Evolutionary conservation across 106 monocot species (phyloP), one percentile per base, ranked within the genome.

Genomic region (Allium fistulosum): DNA sequence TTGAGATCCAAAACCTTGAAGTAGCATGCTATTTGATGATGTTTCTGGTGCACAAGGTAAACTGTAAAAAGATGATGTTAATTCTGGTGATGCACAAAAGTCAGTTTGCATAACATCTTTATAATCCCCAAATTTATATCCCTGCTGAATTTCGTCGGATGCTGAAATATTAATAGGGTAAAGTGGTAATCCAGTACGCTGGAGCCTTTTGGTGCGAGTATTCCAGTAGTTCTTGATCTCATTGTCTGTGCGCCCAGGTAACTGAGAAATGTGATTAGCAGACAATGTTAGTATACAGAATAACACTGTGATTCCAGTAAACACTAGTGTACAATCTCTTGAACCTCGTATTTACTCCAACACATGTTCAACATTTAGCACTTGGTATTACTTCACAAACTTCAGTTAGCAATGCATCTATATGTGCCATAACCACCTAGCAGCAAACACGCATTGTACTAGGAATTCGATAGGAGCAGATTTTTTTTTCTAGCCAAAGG

Each of bases 151-250:
- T 10, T 77, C 71, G 47, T 49, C 58, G 45, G 77, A 73, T 55
- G 15, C 11, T 15, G 53, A 51, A 2, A 83, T 2, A 11, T 74
- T 12, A 12, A 70, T 15, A 49, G 84, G 84, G 48, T 84, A 84
- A 26, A 82, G 12, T 22, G 84, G 82, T 52, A 81, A 77, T 56
- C 88, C 84, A 61, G 71, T 51, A 48, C 81, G 66, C 57, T 57
- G 60, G 5, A 46, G 65, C 55, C 79, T 82, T 72, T 88, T 88
- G 11, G 62, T 46, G 50, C 88, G 69, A 11, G 84, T 88, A 37
- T 88, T 88, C 88, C 88, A 88, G 13, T 69, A 88, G 66, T 88
- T 88, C 71, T 88, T 88, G 63, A 88, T 88, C 61, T 88, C 88
- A 59, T 84, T 88, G 59, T 88, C 88, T 27, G 84, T 88, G 9